Evolutionary conservation across 495 filamentous ascomycete genomes (phyloP).

Genomic region (Neurospora intermedia): DNA sequence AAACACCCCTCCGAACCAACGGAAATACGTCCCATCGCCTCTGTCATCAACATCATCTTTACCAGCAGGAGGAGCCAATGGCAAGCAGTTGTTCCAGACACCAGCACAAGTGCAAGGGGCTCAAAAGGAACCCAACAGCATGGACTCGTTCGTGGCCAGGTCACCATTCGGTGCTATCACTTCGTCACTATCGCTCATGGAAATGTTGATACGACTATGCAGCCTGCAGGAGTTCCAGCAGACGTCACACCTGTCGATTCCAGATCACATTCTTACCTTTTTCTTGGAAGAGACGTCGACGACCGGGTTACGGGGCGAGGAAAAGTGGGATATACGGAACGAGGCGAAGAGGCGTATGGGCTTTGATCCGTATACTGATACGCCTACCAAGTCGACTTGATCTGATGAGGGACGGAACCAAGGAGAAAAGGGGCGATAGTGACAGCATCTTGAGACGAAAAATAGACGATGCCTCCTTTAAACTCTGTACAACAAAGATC

Average conservation of each 20-base stretch:
- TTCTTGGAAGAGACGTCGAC: conserved; percentile 78
- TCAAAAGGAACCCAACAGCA: not conserved
- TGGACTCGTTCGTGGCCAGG: conserved; percentile 14
- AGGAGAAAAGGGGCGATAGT: not conserved
- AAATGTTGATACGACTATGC: conserved; percentile 84
- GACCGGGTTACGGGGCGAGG: conserved; percentile 60
- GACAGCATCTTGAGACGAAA: not conserved
- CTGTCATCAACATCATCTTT: not conserved
- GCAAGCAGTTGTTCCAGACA: not conserved
- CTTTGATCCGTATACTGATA: conserved; percentile 48
- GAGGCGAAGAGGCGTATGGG: conserved; percentile 72
- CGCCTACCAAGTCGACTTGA: conserved; percentile 5
- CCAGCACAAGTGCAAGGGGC: not conserved
- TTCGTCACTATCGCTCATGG: conserved; percentile 84
- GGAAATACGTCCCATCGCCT: not conserved
- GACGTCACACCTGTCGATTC: conserved; percentile 80
- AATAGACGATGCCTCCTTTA: not conserved
- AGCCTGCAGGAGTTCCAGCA: conserved; percentile 97
- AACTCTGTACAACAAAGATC: not conserved
- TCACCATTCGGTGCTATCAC: conserved; percentile 45
- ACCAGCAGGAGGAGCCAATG: not conserved
- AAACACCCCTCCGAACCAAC: conserved; percentile 6
- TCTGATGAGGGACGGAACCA: not conserved
- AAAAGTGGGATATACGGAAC: conserved; percentile 55
- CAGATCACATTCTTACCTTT: conserved; percentile 90